Evolutionary conservation across 768 basidiomycete genomes (phyloP), one percentile per base, ranked within the genome.

Genomic region (Lentinula sp.): DNA sequence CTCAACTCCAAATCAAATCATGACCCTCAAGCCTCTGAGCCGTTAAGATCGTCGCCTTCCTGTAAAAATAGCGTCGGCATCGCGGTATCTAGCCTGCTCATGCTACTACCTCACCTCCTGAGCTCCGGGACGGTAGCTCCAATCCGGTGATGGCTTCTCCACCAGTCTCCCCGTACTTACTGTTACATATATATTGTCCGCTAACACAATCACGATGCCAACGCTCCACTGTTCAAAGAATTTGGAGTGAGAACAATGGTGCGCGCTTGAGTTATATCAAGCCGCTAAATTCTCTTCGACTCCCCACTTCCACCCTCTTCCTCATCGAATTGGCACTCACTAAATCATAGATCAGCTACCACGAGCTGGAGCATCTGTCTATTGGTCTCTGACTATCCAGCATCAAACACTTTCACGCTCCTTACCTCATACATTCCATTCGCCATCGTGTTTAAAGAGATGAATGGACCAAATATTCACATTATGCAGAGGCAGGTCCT

Each of bases 401-500:
- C 43, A 28, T 28, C 42, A 31, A 46, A 10, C 32, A 57, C 9
- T 9, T 13, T 57, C 57, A 59, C 46, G n/a, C 28, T 59, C 32
- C 23, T 56, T 40, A 39, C 37, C 32, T 56, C 13, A 21, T 49
- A 48, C 9, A 48, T 23, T 56, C 4, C 18, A 35, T 55, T 35
- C 35, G 16, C 39, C 35, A 35, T 9, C 48, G 18, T 28, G 21
- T 57, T 57, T 0, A 39, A 23, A 16, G 18, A 32, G 13, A 59
- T 59, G 57, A 0, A 49, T 35, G 45, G 1, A 48, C 43, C 16
- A 59, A 32, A 35, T 49, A 8, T 39, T 42, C 16, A 52, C 13
- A 39, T 60, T 23, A 3, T 52, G 37, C 48, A 42, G 50, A 60
- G 59, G 59, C 59, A 60, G 59, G 59, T 13, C 59, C 59, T 60